phyloP scores from a whole-genome alignment of 2,329 filamentous ascomycete genomes.

The Lasiodiplodia gonubiensis region DNA sequence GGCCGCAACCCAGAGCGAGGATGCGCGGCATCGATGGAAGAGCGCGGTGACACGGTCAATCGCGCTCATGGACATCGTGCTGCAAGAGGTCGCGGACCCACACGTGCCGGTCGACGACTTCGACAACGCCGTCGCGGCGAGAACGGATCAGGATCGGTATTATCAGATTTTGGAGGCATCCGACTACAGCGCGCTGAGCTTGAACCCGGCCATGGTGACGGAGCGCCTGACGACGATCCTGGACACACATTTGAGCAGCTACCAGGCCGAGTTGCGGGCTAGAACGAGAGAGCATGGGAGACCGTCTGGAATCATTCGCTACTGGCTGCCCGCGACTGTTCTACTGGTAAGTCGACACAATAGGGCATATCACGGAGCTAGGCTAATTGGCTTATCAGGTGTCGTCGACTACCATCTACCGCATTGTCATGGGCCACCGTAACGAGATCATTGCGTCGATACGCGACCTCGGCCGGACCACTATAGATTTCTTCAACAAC shows the following conservation, averaged over 20 bases:
- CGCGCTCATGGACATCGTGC: constrained; percentile 82
- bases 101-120: constrained; percentile 62
- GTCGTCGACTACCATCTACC: constrained; percentile 86
- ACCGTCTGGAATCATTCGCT: constrained; percentile 76
- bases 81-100: constrained; percentile 71
- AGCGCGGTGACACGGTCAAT: constrained; percentile 80
- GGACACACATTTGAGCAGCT: constrained; percentile 68
- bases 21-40: constrained; percentile 66
- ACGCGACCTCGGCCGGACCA: constrained; percentile 75
- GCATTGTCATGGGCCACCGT: constrained; percentile 74
- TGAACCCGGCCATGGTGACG: constrained; percentile 63
- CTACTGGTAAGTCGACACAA: constrained; percentile 54
- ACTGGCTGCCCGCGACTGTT: constrained; percentile 80
- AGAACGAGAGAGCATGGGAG: constrained; percentile 72
- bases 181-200: constrained; percentile 34
- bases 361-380: constrained; percentile 29
- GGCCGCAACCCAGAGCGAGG: constrained; percentile 50
- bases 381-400: constrained; percentile 19
- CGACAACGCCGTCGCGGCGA: constrained; percentile 61
- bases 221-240: constrained; percentile 73
- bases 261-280: constrained; percentile 62
- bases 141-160: constrained; percentile 59
- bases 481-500: constrained; percentile 91
- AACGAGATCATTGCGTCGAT: constrained; percentile 83
- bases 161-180: constrained; percentile 49